Base-by-base conservation (phyloP, 257 asterid species). In the Misopates orontium region DNA sequence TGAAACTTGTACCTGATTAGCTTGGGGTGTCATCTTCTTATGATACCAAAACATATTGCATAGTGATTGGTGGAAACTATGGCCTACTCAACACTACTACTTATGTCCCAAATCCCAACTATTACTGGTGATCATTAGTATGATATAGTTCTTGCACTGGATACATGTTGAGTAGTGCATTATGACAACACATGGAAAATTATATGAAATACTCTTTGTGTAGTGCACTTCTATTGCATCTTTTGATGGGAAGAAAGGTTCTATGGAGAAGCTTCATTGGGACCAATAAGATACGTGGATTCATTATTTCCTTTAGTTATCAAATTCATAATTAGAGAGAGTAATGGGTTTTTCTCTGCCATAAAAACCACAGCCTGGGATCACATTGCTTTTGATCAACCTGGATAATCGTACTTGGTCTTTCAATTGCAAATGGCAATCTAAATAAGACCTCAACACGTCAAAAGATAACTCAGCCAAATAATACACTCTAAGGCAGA, bases 191-290 rank as follows among this genome's bases (percentile, higher is more conserved):
- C n/a, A n/a, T n/a, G n/a, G 36, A 1, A 10, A 4, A 3, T 36
- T 1, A 36, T 36, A 5, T 36, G 4, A 10, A 36, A 36, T 36
- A 1, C 18, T 36, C 11, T 45, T 50, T 52, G 67, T 68, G 77
- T 85, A 91, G 97, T 60, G 97, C 96, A 39, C 91, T 92, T 40
- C 93, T 92, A 15, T 92, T 97, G 98, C 95, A 92, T 66, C 93
- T 88, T 40, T 77, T 92, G 65, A 89, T 92, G 97, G 98, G 97
- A 62, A 77, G 74, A 62, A 71, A 63, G 8, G 96, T 87, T 67
- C 73, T 92, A 16, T 72, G 87, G 10, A 85, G 96, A 17, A 78
- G 71, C 48, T 84, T 81, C 55, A 41, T 21, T 5, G 95, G 91
- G 66, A 82, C 83, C 3, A 81, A 80, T 0, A 81, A 75, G 59